Evolutionary conservation across 2,329 filamentous ascomycete genomes (phyloP).

Genomic region (Zymoseptoria tritici): DNA sequence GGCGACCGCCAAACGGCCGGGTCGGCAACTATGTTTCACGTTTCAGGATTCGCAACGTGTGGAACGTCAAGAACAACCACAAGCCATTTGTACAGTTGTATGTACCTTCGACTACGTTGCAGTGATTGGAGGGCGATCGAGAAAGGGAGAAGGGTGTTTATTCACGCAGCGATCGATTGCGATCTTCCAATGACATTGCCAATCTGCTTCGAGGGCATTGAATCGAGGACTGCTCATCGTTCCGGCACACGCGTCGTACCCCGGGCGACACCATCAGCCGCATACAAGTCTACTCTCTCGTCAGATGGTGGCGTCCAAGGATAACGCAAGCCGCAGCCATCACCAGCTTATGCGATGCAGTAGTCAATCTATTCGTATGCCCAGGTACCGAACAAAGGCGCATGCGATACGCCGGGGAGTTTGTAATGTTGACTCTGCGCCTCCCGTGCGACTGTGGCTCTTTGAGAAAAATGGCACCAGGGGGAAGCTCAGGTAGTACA

Average conservation of each 20-base stretch:
- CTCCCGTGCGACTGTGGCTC: background rate
- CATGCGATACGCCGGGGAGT: background rate
- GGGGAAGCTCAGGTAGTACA: background rate
- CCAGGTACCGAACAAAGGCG: background rate
- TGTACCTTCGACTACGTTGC: background rate
- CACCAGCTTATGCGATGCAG: too few relatives aligned
- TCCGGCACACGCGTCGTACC: background rate
- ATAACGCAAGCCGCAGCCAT: background rate
- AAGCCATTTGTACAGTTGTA: background rate
- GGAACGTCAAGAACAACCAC: background rate
- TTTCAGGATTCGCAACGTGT: background rate
- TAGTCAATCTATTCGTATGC: background rate
- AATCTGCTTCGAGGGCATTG: background rate
- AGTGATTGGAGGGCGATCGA: background rate
- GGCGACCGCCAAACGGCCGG: too few relatives aligned
- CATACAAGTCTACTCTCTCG: background rate
- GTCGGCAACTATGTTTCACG: background rate
- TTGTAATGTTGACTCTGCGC: too few relatives aligned
- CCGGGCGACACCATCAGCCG: background rate
- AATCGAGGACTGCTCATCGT: background rate
- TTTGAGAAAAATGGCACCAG: background rate
- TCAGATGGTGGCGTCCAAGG: background rate
- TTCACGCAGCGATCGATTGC: background rate
- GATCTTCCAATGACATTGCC: background rate
- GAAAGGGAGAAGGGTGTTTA: background rate